phyloP scores from a whole-genome alignment of 345 rosid species.

The Streptanthus diversifolius region DNA sequence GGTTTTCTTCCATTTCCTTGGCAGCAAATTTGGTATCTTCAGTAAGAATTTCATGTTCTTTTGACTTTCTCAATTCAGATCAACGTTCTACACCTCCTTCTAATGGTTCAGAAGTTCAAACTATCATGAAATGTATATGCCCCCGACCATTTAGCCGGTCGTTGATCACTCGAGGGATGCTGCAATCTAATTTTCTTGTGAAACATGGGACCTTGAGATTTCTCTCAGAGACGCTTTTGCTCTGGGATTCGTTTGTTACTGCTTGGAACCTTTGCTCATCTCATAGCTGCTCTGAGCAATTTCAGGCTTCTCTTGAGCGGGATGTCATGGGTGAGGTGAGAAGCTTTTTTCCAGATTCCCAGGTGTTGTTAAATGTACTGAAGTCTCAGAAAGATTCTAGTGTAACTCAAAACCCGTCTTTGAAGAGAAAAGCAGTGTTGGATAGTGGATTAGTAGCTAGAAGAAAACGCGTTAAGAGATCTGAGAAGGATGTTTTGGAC shows the following conservation, averaged over 20 bases:
- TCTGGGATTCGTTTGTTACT: slow-evolving; percentile 56
- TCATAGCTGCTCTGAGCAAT: slow-evolving; percentile 32
- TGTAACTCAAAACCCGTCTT: slow-evolving; percentile 27
- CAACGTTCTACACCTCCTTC: slow-evolving; percentile 42
- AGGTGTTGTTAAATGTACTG: slow-evolving; percentile 62
- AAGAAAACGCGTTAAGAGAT: slow-evolving; percentile 42
- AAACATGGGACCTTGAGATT: slow-evolving; percentile 82
- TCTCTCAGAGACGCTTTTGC: slow-evolving; percentile 68
- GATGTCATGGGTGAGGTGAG: slow-evolving; percentile 65
- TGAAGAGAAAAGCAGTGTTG: slow-evolving; percentile 51
- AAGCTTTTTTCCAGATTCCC: slow-evolving; percentile 72
- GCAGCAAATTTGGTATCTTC: slow-evolving; percentile 72
- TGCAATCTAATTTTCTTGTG: slow-evolving; percentile 73
- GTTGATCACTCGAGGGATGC: slow-evolving; percentile 77
- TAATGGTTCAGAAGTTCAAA: slow-evolving; percentile 49
- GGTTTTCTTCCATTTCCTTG: slow-evolving; percentile 74
- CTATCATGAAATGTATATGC: slow-evolving; percentile 59
- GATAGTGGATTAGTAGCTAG: slow-evolving; percentile 23
- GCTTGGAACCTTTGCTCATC: slow-evolving; percentile 37
- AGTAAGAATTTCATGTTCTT: slow-evolving; percentile 47
- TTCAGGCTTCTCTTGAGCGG: slow-evolving; percentile 50
- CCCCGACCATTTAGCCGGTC: slow-evolving; percentile 74
- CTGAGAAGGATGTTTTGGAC: slow-evolving; percentile 34
- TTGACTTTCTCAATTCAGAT: slow-evolving; percentile 51
- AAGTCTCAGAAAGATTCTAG: slow-evolving; percentile 45